Conservation (phyloP, 2,329 filamentous ascomycete genomes). For the Diplocarpon mali region DNA sequence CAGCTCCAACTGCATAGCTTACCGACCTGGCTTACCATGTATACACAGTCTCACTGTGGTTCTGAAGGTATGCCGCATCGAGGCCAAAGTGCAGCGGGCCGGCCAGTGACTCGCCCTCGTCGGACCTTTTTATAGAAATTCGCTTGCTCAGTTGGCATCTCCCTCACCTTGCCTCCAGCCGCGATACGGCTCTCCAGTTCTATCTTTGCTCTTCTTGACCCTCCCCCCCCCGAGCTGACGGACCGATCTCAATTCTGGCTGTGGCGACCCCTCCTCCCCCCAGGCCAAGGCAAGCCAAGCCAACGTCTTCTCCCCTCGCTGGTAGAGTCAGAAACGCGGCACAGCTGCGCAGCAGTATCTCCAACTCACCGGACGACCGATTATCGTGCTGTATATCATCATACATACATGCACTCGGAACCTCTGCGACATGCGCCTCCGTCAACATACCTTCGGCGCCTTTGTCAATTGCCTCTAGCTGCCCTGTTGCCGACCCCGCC, state of each 20-base stretch:
- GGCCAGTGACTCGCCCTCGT: too few relatives aligned
- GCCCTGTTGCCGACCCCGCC: constrained; percentile 3
- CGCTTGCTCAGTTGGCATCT: too few relatives aligned
- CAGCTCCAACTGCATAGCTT: constrained; percentile 13
- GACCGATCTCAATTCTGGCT: too few relatives aligned
- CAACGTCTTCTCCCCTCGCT: constrained; percentile 4
- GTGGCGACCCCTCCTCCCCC: background rate
- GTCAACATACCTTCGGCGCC: constrained; percentile 6
- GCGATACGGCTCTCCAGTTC: constrained; percentile 2
- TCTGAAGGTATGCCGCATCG: too few relatives aligned
- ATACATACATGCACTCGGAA: background rate
- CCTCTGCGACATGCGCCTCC: constrained; percentile 9
- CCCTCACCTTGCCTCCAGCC: too few relatives aligned
- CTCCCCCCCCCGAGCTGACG: too few relatives aligned
- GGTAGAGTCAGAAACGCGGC: background rate
- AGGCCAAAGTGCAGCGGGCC: too few relatives aligned
- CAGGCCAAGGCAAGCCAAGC: constrained; percentile 10
- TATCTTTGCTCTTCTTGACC: too few relatives aligned
- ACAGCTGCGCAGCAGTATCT: background rate
- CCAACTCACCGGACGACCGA: background rate
- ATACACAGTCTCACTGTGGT: too few relatives aligned
- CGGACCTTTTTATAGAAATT: too few relatives aligned
- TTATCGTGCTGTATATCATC: background rate
- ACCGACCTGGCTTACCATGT: too few relatives aligned
- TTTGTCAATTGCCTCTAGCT: constrained; percentile 7